Percentiles rank a stretch among this genome's conserved stretches.
Conservation (phyloP, 179 eudicot species). For the Silene coronaria region DNA sequence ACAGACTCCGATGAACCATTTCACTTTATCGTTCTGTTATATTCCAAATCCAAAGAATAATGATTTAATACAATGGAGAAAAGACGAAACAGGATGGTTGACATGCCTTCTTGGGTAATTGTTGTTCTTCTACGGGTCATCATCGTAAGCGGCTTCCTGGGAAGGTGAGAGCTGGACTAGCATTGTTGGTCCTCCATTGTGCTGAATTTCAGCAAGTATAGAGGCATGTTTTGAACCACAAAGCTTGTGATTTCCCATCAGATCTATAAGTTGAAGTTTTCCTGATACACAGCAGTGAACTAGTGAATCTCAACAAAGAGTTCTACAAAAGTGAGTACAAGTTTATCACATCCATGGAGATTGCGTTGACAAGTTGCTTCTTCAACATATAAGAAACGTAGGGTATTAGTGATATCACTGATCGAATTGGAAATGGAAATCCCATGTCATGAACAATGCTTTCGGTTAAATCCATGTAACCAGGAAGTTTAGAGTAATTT, state of each 20-base stretch:
- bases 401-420: too few species aligned
- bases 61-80: not conserved
- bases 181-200: constrained; percentile 46
- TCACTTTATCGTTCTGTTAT: too few species aligned
- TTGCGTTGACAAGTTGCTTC: too few species aligned
- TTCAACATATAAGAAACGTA: too few species aligned
- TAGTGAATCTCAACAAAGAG: not conserved
- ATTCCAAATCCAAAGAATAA: too few species aligned
- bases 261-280: constrained; percentile 58
- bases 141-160: constrained; percentile 51
- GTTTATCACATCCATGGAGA: too few species aligned
- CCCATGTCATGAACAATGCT: not conserved
- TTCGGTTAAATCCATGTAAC: not conserved
- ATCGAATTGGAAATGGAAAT: too few species aligned
- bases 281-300: constrained; percentile 29
- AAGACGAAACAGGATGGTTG: not conserved
- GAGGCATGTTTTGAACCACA: constrained; percentile 29
- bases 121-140: constrained; percentile 53
- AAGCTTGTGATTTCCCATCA: constrained; percentile 56
- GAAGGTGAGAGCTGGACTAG: constrained; percentile 31
- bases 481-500: not conserved
- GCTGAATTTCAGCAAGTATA: constrained; percentile 44
- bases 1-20: too few species aligned
- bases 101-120: not conserved
- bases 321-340: not conserved